Conservation (phyloP, 2,329 filamentous ascomycete genomes). For the Xylariaceae sp. region DNA sequence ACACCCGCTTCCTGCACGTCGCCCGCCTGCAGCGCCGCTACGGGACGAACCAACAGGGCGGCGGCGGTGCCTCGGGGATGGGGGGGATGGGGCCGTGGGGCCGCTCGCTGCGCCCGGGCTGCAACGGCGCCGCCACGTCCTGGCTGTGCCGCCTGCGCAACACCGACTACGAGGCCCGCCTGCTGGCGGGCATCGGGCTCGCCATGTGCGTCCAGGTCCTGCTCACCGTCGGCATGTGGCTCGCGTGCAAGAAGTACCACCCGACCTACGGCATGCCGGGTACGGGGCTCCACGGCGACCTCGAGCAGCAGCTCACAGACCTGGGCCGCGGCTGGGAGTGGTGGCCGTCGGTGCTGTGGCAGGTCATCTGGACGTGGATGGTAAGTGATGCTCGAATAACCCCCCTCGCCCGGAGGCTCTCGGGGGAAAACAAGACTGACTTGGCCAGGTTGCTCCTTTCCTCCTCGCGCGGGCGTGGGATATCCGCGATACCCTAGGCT, state of each 20-base stretch:
- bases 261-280: conserved; percentile 38
- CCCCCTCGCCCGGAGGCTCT: no score
- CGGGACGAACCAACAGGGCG: conserved; percentile 4
- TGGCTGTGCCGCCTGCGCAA: conserved; percentile 28
- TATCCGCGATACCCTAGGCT: conserved; percentile 50
- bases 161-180: conserved; percentile 30
- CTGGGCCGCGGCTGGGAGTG: conserved; percentile 50
- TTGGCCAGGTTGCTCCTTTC: conserved; percentile 37
- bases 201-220: conserved; percentile 45
- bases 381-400: no score
- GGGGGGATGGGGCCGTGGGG: conserved; percentile 15
- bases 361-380: conserved; percentile 46
- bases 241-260: conserved; percentile 52
- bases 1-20: conserved; percentile 43
- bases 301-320: conserved; percentile 34
- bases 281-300: conserved; percentile 23
- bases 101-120: conserved; percentile 11
- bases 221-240: conserved; percentile 45
- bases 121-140: conserved; percentile 21
- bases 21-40: conserved; percentile 41
- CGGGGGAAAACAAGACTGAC: no score
- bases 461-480: conserved; percentile 44
- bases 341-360: conserved; percentile 50
- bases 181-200: conserved; percentile 36
- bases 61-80: no score